Evolutionary conservation across 805 yeast genomes (phyloP).

Genomic region (Lipomyces mesembrius): DNA sequence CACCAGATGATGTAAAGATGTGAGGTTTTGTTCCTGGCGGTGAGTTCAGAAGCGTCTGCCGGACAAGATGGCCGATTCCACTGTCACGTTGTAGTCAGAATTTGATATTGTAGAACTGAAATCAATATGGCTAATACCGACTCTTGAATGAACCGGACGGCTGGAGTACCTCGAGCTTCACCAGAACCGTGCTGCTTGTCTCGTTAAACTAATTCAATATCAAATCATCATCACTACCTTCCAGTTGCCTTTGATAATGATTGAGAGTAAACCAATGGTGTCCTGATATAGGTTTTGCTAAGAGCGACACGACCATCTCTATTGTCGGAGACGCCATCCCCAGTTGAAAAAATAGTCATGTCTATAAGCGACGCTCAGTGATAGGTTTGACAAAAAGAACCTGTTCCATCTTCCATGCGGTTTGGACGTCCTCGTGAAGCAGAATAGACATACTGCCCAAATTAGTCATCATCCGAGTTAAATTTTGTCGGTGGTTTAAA

Average conservation of each 20-base stretch:
- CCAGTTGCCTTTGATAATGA: slow-evolving; percentile 72
- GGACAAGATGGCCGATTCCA: slow-evolving; percentile 90
- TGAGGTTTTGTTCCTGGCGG: slow-evolving; percentile 41
- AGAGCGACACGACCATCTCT: background rate
- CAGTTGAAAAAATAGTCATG: background rate
- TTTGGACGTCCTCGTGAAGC: no score
- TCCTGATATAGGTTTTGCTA: slow-evolving; percentile 37
- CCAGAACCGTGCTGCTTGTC: slow-evolving; percentile 55
- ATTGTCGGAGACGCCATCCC: background rate
- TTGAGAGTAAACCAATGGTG: slow-evolving; percentile 76
- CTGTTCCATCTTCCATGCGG: background rate
- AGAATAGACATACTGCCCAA: no score
- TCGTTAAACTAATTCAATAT: background rate
- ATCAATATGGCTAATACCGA: slow-evolving; percentile 47
- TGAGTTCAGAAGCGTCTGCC: slow-evolving; percentile 39
- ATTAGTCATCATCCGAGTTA: no score
- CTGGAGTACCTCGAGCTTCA: slow-evolving; percentile 83
- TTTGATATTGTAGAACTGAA: background rate
- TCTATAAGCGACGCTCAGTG: background rate
- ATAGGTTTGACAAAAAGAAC: background rate
- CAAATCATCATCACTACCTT: slow-evolving; percentile 44
- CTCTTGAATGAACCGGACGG: slow-evolving; percentile 94
- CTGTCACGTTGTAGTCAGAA: slow-evolving; percentile 4
- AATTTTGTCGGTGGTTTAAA: no score
- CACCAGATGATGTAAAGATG: slow-evolving; percentile 90